Evolutionary conservation across 305 asterid genomes (phyloP), one percentile per base, ranked within the genome.

Genomic region (Rubia occidens): DNA sequence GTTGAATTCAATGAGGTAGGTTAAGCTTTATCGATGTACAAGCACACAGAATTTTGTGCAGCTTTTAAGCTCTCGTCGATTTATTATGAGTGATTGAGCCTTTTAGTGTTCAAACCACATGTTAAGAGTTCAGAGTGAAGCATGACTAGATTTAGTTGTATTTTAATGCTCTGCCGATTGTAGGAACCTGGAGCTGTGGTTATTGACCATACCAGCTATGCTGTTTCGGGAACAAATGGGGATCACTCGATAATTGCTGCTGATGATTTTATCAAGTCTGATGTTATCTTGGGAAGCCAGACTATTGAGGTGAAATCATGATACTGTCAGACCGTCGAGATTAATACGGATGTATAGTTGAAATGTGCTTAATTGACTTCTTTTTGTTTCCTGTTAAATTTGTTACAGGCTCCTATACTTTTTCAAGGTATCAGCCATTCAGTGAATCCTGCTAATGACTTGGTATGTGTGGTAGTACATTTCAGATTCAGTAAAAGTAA

Each of bases 1-100:
- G 87, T 87, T 77, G 95, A 91, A 75, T 87, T 91, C 66, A 96
- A 91, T 73, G 97, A 91, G 97, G 97, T 87, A 69, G 51, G 32
- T 24, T 32, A 10, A 32, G 44, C 32, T 51, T 32, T 3, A 53
- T 17, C 13, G 47, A 51, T 24, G 69, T 37, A 9, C 65, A 29
- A 9, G 1, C 66, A 26, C 8, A 47, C n/a, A n/a, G 29, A 29
- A 43, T 39, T 60, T 9, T 13, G 24, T 24, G 11, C 5, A 2
- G 20, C 55, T 72, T 65, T 37, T 47, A 10, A 61, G 39, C 47
- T 68, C 8, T 11, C 51, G 49, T 53, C 66, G 45, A 35, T 68
- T 53, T 69, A 63, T 8, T 17, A 69, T 42, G 51, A 56, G 49
- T 32, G 8, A 32, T 60, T 68, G 40, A 39, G 29, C 59, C 72